Evolutionary conservation across 352 stramenopile genomes (phyloP).

Genomic region (Thraustochytrium striatum): DNA sequence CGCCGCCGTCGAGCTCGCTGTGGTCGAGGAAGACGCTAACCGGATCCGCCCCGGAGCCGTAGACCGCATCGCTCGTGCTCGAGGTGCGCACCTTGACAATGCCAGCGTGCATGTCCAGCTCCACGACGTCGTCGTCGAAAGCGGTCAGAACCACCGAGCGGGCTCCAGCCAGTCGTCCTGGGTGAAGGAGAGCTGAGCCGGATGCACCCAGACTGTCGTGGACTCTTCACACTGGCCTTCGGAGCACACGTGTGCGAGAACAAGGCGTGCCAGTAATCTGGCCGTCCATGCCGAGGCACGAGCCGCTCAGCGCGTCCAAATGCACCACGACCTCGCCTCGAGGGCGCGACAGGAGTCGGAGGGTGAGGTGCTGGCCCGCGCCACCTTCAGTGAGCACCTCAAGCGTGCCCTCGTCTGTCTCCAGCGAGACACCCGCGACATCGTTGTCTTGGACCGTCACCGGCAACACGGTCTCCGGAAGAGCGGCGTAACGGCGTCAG

Average conservation of each 20-base stretch:
- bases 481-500: background rate
- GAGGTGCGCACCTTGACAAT: background rate
- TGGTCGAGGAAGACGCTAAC: conserved; percentile 1
- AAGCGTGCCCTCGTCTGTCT: background rate
- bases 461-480: background rate
- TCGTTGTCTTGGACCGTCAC: conserved; percentile 32
- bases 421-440: background rate
- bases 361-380: background rate
- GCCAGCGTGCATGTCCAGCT: background rate
- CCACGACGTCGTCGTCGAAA: conserved; percentile 12
- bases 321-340: conserved; percentile 5
- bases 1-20: background rate
- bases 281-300: background rate
- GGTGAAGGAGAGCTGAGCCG: background rate
- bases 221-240: background rate
- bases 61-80: background rate
- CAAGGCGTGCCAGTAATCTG: background rate
- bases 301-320: background rate
- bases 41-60: background rate
- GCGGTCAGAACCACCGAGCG: conserved; percentile 1
- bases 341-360: conserved; percentile 26
- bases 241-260: background rate
- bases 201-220: conserved; percentile 16
- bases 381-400: background rate
- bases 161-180: background rate